These are phyloP conservation scores for Vigna hirtella DNA, from an alignment of 306 rosid genomes.

Conservation along the genomic window DNA sequence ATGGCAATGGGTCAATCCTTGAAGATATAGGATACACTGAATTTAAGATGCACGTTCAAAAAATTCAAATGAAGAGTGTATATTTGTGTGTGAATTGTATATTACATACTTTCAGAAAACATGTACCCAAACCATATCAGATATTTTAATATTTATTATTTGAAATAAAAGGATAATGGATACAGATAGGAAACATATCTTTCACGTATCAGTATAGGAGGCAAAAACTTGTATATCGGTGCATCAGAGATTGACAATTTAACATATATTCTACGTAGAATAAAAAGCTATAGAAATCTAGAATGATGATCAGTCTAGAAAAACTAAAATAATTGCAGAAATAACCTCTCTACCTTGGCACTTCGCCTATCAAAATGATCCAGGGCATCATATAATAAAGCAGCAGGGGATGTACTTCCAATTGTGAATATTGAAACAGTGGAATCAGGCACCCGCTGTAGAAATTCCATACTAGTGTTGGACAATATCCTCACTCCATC, in stretches of 20 bases:
- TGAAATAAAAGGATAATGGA: no score
- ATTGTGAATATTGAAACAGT: slow-evolving; percentile 91
- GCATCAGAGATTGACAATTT: background rate
- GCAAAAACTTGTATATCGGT: no score
- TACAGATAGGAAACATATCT: no score
- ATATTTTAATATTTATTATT: no score
- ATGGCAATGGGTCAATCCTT: no score
- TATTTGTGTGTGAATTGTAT: no score
- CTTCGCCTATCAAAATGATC: slow-evolving; percentile 98
- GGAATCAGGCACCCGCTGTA: slow-evolving; percentile 93
- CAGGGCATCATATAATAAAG: slow-evolving; percentile 90
- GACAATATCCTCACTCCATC: slow-evolving; percentile 98
- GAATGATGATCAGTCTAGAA: slow-evolving; percentile 14
- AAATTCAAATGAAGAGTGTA: no score
- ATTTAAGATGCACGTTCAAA: no score
- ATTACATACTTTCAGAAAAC: no score
- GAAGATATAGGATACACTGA: no score
- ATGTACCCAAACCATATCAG: no score
- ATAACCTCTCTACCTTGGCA: slow-evolving; percentile 76
- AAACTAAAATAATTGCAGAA: slow-evolving; percentile 29
- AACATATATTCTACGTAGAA: slow-evolving; percentile 9
- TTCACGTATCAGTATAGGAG: no score
- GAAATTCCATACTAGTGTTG: slow-evolving; percentile 87
- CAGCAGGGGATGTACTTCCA: slow-evolving; percentile 98
- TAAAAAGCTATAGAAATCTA: slow-evolving; percentile 8